Conservation (phyloP, 495 filamentous ascomycete species). For the Gamarada debralockiae region DNA sequence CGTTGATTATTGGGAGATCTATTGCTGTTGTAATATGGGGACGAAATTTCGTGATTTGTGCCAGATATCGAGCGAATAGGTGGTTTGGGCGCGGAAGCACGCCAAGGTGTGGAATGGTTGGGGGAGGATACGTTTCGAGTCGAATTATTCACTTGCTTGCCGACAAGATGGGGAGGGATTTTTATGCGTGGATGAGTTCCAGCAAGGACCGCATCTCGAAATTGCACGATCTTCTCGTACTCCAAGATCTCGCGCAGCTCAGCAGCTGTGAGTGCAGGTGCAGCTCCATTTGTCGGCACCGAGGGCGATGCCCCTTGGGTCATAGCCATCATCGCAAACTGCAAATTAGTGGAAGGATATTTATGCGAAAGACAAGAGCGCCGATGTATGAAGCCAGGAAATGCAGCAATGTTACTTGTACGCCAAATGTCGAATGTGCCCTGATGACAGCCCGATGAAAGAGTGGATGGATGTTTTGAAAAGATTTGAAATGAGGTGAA, state of each 20-base stretch:
- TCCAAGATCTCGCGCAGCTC: slow-evolving; percentile 43
- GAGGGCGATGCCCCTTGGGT: slow-evolving; percentile 20
- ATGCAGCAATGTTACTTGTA: background rate
- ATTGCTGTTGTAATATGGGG: slow-evolving; percentile 16
- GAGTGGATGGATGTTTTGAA: background rate
- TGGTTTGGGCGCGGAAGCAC: background rate
- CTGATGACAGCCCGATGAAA: too few relatives aligned
- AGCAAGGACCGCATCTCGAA: slow-evolving; percentile 72
- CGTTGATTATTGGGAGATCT: slow-evolving; percentile 26
- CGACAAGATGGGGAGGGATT: slow-evolving; percentile 54
- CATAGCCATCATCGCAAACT: slow-evolving; percentile 13
- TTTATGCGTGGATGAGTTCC: slow-evolving; percentile 74
- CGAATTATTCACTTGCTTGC: slow-evolving; percentile 37
- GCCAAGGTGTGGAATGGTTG: slow-evolving; percentile 12
- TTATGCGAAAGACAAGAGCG: background rate
- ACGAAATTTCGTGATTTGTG: slow-evolving; percentile 14
- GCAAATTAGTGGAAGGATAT: slow-evolving; percentile 16
- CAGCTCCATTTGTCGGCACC: slow-evolving; percentile 9
- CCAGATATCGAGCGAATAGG: slow-evolving; percentile 2
- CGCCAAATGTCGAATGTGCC: background rate
- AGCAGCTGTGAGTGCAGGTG: slow-evolving; percentile 29
- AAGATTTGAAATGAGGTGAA: background rate
- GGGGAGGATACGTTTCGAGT: slow-evolving; percentile 10
- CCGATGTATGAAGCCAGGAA: slow-evolving; percentile 1
- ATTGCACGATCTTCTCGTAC: slow-evolving; percentile 69